A percentile compares a stretch with the other conserved stretches of the same genome.
phyloP scores from a whole-genome alignment of 192 early-diverging fungal genomes.

The Diversispora eburnea region DNA sequence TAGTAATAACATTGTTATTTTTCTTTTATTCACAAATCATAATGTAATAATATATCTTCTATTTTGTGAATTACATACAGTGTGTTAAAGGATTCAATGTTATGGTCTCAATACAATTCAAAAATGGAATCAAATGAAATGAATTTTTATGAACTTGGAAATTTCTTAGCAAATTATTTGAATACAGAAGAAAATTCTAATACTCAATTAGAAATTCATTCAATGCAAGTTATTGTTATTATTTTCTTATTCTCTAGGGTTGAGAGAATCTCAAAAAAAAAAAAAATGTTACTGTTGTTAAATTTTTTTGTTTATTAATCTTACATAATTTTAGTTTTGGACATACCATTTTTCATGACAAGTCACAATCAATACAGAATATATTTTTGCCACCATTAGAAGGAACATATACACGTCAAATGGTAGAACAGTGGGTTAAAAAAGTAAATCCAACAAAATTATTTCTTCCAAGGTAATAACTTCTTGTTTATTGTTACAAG shows the following conservation, averaged over 20 bases:
- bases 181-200: not conserved
- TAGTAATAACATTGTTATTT: not conserved
- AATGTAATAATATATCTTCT: not conserved
- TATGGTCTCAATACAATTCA: not conserved
- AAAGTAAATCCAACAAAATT: not conserved
- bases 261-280: not conserved
- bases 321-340: slow-evolving; percentile 8
- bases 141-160: slow-evolving; percentile 3
- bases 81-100: not conserved
- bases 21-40: no score
- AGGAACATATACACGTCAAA: not conserved
- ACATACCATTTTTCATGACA: slow-evolving; percentile 7
- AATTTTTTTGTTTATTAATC: not conserved
- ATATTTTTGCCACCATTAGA: slow-evolving; percentile 6
- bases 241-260: not conserved
- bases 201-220: not conserved
- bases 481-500: not conserved
- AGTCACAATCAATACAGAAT: not conserved
- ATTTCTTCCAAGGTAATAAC: slow-evolving; percentile 20
- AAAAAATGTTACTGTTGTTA: not conserved
- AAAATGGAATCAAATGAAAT: not conserved
- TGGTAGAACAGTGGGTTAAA: not conserved
- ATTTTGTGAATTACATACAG: not conserved
- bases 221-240: not conserved
- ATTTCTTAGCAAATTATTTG: not conserved